Evolutionary conservation across 805 yeast genomes (phyloP).

Genomic region (Wickerhamiella cacticola): DNA sequence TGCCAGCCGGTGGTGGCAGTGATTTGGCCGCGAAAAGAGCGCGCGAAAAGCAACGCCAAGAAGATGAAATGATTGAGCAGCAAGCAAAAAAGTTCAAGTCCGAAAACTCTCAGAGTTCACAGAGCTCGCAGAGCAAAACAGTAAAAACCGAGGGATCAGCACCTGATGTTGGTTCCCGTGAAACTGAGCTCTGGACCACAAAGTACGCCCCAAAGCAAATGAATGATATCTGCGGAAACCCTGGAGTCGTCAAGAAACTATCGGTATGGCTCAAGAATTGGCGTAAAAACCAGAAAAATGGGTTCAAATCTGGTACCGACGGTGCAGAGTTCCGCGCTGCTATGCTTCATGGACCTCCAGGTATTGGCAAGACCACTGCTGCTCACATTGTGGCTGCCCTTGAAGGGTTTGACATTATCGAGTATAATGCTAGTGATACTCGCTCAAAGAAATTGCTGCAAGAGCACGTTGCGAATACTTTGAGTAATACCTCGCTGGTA

Average conservation of each 20-base stretch:
- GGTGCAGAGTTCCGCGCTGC: conserved; percentile 68
- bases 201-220: conserved; percentile 76
- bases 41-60: conserved; percentile 52
- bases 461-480: conserved; percentile 51
- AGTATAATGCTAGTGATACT: conserved; percentile 81
- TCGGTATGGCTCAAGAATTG: conserved; percentile 67
- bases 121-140: not conserved
- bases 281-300: conserved; percentile 45
- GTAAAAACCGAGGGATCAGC: not conserved
- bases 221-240: conserved; percentile 83
- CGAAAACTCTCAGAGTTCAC: not conserved
- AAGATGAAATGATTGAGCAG: conserved; percentile 43
- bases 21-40: conserved; percentile 71
- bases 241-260: conserved; percentile 55
- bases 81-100: conserved; percentile 22
- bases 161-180: not conserved
- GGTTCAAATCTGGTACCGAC: conserved; percentile 45
- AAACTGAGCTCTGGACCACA: conserved; percentile 68
- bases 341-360: conserved; percentile 85
- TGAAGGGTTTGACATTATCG: conserved; percentile 68
- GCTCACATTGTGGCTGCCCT: conserved; percentile 76
- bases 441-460: conserved; percentile 71
- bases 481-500: conserved; percentile 70
- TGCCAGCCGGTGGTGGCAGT: conserved; percentile 90
- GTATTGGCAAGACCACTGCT: conserved; percentile 85